These are phyloP conservation scores for Entomortierella beljakovae DNA, from an alignment of 192 early-diverging fungal species.

Conservation along the genomic window DNA sequence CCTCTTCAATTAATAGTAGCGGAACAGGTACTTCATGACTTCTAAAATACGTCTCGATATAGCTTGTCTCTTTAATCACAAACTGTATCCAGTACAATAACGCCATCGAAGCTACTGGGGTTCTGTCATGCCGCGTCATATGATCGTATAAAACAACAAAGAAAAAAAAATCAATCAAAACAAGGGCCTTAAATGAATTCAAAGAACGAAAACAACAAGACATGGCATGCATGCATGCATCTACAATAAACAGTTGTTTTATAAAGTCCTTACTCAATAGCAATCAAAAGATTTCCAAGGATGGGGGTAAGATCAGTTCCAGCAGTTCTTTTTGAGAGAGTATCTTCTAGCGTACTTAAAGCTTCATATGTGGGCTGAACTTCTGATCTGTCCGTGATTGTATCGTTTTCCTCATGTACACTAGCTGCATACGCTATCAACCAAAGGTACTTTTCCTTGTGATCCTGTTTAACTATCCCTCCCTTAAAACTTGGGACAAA, in stretches of 20 bases:
- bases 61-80: constrained; percentile 70
- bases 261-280: constrained; percentile 64
- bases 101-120: constrained; percentile 67
- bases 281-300: constrained; percentile 51
- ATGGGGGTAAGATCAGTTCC: constrained; percentile 55
- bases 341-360: constrained; percentile 50
- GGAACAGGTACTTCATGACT: constrained; percentile 68
- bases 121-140: constrained; percentile 33
- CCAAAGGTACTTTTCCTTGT: constrained; percentile 65
- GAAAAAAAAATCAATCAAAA: not conserved
- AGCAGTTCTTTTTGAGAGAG: constrained; percentile 53
- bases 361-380: constrained; percentile 48
- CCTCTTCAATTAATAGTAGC: constrained; percentile 78
- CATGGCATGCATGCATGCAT: not conserved
- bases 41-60: constrained; percentile 78
- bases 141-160: constrained; percentile 1
- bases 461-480: constrained; percentile 59
- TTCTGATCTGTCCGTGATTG: constrained; percentile 41
- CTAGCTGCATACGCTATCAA: constrained; percentile 63
- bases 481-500: constrained; percentile 63
- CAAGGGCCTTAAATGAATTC: not conserved
- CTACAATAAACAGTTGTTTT: constrained; percentile 2
- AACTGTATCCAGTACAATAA: constrained; percentile 73
- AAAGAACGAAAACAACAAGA: not conserved
- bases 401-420: constrained; percentile 53